Percentiles rank a stretch among this genome's conserved stretches.
Evolutionary conservation across 108 stramenopile species (phyloP).

Genomic region (Cyclotella sp.): DNA sequence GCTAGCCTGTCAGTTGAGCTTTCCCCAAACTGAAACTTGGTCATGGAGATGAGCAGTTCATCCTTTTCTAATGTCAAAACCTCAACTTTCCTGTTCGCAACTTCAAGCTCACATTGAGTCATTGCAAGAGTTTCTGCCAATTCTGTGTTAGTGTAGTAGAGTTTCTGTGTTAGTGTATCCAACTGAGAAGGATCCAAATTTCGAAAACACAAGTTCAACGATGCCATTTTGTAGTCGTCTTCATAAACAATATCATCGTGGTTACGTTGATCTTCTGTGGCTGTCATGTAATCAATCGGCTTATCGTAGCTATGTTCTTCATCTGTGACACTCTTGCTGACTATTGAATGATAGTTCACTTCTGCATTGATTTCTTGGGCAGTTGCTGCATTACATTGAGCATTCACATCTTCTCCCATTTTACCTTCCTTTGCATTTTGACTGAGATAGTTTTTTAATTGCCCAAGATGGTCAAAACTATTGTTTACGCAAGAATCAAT

Average conservation of each 20-base stretch:
- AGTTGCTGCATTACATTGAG: neutral
- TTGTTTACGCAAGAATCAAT: neutral
- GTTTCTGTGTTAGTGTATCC: conserved; percentile 19
- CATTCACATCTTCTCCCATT: neutral
- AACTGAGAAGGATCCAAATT: conserved; percentile 6
- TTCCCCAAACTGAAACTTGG: neutral
- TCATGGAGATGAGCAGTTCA: neutral
- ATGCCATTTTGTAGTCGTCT: neutral
- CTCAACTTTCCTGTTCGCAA: neutral
- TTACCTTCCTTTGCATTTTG: conserved; percentile 5
- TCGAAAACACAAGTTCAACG: neutral
- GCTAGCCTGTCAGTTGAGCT: neutral
- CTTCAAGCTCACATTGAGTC: conserved; percentile 17
- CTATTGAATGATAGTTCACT: neutral
- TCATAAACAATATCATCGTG: neutral
- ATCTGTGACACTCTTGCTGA: too few species aligned
- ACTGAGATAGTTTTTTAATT: conserved; percentile 8
- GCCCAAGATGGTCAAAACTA: neutral
- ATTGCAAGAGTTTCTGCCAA: conserved; percentile 24
- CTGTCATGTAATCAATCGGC: neutral
- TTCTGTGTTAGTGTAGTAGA: conserved; percentile 17
- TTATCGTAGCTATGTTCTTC: neutral
- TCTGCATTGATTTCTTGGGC: neutral
- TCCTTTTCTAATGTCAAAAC: conserved; percentile 5
- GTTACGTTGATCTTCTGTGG: neutral